Evolutionary conservation across 441 rosid genomes (phyloP).

Genomic region (Melastoma candidum): DNA sequence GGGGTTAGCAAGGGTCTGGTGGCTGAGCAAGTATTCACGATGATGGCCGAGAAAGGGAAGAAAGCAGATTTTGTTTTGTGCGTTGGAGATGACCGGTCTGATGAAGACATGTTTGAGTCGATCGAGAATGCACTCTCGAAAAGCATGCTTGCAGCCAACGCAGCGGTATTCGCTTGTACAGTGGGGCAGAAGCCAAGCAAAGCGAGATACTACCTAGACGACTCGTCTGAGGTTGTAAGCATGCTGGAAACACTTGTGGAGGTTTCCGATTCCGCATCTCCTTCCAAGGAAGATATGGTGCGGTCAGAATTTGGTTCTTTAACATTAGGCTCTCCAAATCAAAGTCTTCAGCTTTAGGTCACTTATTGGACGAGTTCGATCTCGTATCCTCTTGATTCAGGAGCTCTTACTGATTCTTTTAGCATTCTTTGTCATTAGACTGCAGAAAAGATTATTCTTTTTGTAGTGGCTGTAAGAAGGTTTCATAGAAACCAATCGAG

Average conservation of each 20-base stretch:
- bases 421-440: too few species aligned
- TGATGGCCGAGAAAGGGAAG: slow-evolving; percentile 14
- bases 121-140: slow-evolving; percentile 11
- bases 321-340: background rate
- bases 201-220: slow-evolving; percentile 16
- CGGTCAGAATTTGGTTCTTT: background rate
- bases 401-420: too few species aligned
- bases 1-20: slow-evolving; percentile 18
- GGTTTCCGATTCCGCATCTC: slow-evolving; percentile 10
- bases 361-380: too few species aligned
- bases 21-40: slow-evolving; percentile 17
- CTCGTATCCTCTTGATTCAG: too few species aligned
- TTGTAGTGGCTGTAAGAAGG: too few species aligned
- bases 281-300: background rate
- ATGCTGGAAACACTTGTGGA: slow-evolving; percentile 14
- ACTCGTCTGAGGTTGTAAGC: slow-evolving; percentile 12
- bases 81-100: slow-evolving; percentile 17
- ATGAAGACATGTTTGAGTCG: slow-evolving; percentile 18
- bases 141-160: slow-evolving; percentile 12
- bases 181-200: slow-evolving; percentile 21
- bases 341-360: too few species aligned
- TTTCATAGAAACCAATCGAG: too few species aligned
- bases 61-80: slow-evolving; percentile 16
- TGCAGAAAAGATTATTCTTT: too few species aligned
- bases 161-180: slow-evolving; percentile 15